Evolutionary conservation across 2,329 filamentous ascomycete genomes (phyloP).

Genomic region (Aspergillus japonicus): DNA sequence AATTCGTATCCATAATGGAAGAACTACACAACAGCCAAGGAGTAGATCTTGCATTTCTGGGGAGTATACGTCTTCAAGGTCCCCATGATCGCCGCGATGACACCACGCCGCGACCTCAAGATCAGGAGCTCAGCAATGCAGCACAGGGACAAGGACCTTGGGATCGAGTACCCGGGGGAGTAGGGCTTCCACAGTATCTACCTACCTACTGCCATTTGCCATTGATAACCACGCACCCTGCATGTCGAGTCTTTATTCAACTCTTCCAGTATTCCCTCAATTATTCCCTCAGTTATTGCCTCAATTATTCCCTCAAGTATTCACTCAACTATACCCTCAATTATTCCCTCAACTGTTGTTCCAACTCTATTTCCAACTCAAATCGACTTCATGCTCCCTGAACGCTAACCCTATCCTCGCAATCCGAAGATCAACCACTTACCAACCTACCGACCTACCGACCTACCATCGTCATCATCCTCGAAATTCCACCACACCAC

Average conservation of each 20-base stretch:
- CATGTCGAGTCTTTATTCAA: too few species aligned
- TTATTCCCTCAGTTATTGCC: too few species aligned
- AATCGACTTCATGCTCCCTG: too few species aligned
- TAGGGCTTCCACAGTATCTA: too few species aligned
- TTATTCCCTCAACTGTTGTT: too few species aligned
- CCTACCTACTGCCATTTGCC: neutral
- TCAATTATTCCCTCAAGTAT: too few species aligned
- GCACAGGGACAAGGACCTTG: slow-evolving; percentile 31
- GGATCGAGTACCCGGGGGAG: slow-evolving; percentile 34
- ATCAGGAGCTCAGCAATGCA: neutral
- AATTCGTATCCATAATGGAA: too few species aligned
- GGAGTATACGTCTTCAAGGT: slow-evolving; percentile 24
- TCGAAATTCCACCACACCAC: neutral
- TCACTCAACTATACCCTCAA: too few species aligned
- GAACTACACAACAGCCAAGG: too few species aligned
- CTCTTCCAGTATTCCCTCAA: too few species aligned
- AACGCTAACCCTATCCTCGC: too few species aligned
- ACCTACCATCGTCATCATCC: neutral
- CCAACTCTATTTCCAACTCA: neutral
- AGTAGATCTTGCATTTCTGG: too few species aligned
- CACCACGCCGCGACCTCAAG: slow-evolving; percentile 9
- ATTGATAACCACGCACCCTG: neutral
- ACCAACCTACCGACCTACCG: neutral
- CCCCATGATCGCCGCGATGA: slow-evolving; percentile 16
- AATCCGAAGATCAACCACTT: neutral